A percentile compares a stretch with the other conserved stretches of the same genome.
These are phyloP conservation scores for Trichoderma sp. DNA, from an alignment of 2,329 filamentous ascomycete genomes.

Conservation along the genomic window DNA sequence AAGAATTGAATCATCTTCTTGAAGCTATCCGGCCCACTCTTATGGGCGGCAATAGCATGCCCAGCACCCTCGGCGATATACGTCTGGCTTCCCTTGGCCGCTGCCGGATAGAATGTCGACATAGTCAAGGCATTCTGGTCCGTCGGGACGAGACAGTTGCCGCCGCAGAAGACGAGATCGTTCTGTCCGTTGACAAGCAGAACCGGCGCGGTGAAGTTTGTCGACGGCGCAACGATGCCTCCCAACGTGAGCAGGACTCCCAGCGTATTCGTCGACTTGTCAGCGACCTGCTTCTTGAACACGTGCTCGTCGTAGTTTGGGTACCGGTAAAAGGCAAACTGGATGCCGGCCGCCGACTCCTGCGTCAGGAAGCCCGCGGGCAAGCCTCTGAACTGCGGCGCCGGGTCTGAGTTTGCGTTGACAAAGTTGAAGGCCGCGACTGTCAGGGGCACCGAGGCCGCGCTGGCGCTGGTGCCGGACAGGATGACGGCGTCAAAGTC, in stretches of 20 bases:
- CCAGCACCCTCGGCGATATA: conserved; percentile 18
- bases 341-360: conserved; percentile 13
- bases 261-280: conserved; percentile 17
- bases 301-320: conserved; percentile 5
- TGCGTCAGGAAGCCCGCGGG: conserved; percentile 13
- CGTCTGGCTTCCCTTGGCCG: conserved; percentile 10
- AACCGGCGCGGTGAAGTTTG: conserved; percentile 9
- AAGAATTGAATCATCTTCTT: conserved; percentile 8
- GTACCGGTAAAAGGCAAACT: conserved; percentile 18
- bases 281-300: neutral
- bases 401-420: conserved; percentile 9
- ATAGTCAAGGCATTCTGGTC: conserved; percentile 3
- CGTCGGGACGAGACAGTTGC: conserved; percentile 14
- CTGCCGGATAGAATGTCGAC: conserved; percentile 1
- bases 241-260: conserved; percentile 16
- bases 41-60: conserved; percentile 11
- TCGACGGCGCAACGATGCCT: conserved; percentile 14
- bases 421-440: conserved; percentile 11
- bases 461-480: conserved; percentile 15
- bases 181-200: conserved; percentile 8
- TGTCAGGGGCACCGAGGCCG: conserved; percentile 2
- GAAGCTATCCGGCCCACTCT: conserved; percentile 12
- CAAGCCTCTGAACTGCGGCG: conserved; percentile 3
- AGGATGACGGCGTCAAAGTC: conserved; percentile 2
- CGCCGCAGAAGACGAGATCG: conserved; percentile 15